Evolutionary conservation across 495 filamentous ascomycete genomes (phyloP).

Genomic region (Penicillium angulare): DNA sequence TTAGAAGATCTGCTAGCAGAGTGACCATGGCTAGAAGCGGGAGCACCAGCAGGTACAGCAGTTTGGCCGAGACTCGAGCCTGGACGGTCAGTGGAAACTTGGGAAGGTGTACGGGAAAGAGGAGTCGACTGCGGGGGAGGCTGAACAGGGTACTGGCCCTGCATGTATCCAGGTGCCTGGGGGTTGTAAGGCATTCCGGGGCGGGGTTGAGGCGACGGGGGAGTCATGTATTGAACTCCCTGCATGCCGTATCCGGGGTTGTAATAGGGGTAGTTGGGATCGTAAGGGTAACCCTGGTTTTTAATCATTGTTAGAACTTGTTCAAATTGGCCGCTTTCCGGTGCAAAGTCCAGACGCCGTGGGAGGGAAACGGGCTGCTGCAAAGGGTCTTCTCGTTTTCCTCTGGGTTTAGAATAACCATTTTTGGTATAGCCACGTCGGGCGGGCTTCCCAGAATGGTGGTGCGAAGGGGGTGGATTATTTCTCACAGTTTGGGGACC

Average conservation of each 20-base stretch:
- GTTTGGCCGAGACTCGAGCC: conserved; percentile 74
- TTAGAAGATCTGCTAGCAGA: conserved; percentile 55
- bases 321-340: conserved; percentile 69
- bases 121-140: conserved; percentile 56
- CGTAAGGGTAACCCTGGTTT: conserved; percentile 48
- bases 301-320: conserved; percentile 66
- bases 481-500: conserved; percentile 65
- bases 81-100: conserved; percentile 75
- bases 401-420: background rate
- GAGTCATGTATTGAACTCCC: conserved; percentile 46
- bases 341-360: conserved; percentile 56
- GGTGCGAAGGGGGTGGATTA: conserved; percentile 35
- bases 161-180: conserved; percentile 44
- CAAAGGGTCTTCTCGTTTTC: background rate
- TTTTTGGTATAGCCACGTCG: conserved; percentile 24
- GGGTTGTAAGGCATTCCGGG: conserved; percentile 52
- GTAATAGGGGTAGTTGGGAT: conserved; percentile 23
- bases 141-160: conserved; percentile 53
- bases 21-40: conserved; percentile 58
- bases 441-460: conserved; percentile 12
- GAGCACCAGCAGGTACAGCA: conserved; percentile 55
- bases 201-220: conserved; percentile 51
- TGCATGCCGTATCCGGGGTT: conserved; percentile 52
- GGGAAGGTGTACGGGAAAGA: conserved; percentile 82
- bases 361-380: conserved; percentile 11